Percentiles rank a stretch among this genome's conserved stretches.
These are phyloP conservation scores for Aspergillus amoenus DNA, from an alignment of 2,329 filamentous ascomycete species.

Conservation along the genomic window DNA sequence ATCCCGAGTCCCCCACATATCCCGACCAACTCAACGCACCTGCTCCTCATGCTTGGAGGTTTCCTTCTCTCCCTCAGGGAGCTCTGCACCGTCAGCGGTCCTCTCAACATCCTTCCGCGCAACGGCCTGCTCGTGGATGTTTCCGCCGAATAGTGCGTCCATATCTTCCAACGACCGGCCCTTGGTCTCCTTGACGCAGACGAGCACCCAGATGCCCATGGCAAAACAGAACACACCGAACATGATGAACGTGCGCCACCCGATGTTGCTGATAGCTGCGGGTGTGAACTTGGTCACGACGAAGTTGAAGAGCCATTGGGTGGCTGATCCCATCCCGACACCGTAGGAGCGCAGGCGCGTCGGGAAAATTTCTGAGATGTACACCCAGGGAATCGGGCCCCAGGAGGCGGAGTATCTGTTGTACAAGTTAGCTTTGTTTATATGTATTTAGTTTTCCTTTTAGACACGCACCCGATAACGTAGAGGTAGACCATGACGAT, in stretches of 20 bases:
- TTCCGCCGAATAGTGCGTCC: slow-evolving; percentile 51
- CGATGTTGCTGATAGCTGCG: slow-evolving; percentile 31
- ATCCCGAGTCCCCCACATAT: too few species aligned
- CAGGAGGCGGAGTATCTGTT: slow-evolving; percentile 25
- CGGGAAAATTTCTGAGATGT: slow-evolving; percentile 38
- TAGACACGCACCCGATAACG: not conserved
- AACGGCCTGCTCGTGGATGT: not conserved
- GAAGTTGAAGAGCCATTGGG: slow-evolving; percentile 45
- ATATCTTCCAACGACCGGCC: slow-evolving; percentile 58
- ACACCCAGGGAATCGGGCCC: slow-evolving; percentile 36
- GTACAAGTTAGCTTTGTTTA: not conserved
- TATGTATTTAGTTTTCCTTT: too few species aligned
- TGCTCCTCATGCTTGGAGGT: not conserved
- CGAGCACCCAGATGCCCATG: slow-evolving; percentile 27
- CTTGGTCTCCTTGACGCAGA: slow-evolving; percentile 57
- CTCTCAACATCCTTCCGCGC: not conserved
- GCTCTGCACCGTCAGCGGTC: not conserved
- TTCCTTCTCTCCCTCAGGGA: not conserved
- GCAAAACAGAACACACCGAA: slow-evolving; percentile 42
- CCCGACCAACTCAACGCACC: not conserved
- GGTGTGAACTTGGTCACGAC: slow-evolving; percentile 44
- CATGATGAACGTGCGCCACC: slow-evolving; percentile 38
- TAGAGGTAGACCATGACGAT: slow-evolving; percentile 30
- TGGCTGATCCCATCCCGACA: slow-evolving; percentile 39
- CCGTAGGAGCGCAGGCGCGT: slow-evolving; percentile 42